phyloP scores from a whole-genome alignment of 2,329 filamentous ascomycete genomes.

The Colletotrichum truncatum region DNA sequence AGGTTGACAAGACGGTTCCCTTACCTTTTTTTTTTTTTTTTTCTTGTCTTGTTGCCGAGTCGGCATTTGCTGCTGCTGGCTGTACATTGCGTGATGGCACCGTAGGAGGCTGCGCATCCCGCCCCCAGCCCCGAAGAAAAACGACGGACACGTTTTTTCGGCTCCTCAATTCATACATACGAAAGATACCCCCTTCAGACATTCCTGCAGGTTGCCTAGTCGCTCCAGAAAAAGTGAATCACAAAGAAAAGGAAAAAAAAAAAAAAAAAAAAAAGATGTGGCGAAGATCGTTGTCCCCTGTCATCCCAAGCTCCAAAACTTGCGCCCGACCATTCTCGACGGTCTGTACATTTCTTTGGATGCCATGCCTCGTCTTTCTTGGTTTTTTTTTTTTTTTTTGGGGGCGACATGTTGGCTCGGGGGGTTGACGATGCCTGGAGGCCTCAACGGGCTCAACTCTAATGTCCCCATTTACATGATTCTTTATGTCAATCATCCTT shows the following conservation, averaged over 20 bases:
- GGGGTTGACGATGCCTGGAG: slow-evolving; percentile 5
- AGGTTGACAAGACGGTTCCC: neutral
- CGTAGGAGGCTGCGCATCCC: neutral
- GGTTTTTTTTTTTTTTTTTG: too few species aligned
- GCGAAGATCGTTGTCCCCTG: too few species aligned
- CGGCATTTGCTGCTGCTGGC: neutral
- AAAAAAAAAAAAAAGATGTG: too few species aligned
- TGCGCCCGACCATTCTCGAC: too few species aligned
- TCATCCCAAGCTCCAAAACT: neutral
- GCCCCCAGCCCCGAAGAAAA: too few species aligned
- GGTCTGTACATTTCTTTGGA: too few species aligned
- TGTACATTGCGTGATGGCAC: neutral
- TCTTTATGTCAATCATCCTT: neutral
- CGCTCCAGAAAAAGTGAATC: neutral
- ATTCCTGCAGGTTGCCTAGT: neutral
- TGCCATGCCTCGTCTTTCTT: neutral
- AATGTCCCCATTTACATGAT: neutral
- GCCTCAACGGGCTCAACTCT: slow-evolving; percentile 6
- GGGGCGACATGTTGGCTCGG: neutral
- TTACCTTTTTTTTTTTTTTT: too few species aligned
- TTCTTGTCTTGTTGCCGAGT: neutral
- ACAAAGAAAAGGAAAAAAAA: too few species aligned
- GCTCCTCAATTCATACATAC: slow-evolving; percentile 11
- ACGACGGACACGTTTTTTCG: neutral
- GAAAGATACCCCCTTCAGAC: slow-evolving; percentile 12